Base-by-base conservation (phyloP, 352 stramenopile genomes). In the Globisporangium orthogonon region DNA sequence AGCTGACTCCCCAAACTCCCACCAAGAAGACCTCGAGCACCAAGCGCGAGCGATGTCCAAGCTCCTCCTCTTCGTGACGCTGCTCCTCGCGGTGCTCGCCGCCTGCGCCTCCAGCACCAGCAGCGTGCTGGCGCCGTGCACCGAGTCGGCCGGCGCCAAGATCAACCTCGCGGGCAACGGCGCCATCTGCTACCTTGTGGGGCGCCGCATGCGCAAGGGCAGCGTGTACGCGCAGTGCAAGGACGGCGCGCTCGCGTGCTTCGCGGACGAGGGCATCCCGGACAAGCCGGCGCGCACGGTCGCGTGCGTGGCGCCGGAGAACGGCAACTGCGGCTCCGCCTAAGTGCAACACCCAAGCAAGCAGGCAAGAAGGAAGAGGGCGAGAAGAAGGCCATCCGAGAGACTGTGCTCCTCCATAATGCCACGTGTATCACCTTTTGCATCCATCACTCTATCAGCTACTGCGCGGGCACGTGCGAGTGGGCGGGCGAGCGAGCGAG, bases 101-200 rank as follows among this genome's bases (percentile, higher is more conserved):
- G 30, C 50, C 2, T 14, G 31, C 18, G 50, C 48, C 29, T 6
- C 35, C 14, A 17, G 17, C 15, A 28, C 28, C 28, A 5, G 7
- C 28, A 28, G 23, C 31, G 28, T 59, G 40, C 56, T 64, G 10
- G 18, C 63, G 40, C 64, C 70, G 10, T 78, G 70, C 41, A 59
- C 60, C 28, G 52, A 66, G 51, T 57, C 67, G 1, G 70, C 44
- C 29, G 70, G 70, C 43, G 70, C 58, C 2, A 46, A 50, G 40
- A 76, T 78, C 67, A 31, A 65, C 10, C 50, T 78, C 33, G 66
- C 62, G 29, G 67, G 67, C 50, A 79, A 79, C 54, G 53, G 62
- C 29, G 68, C 67, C 53, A 68, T 76, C 49, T 79, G 70, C 60
- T 79, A 79, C 70, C 54, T 79, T 35, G 67, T 70, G n/a, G 70